Percentiles rank a stretch among this genome's conserved stretches.
These are phyloP conservation scores for Solanum hybrid DNA, from an alignment of 305 asterid genomes.

Conservation along the genomic window DNA sequence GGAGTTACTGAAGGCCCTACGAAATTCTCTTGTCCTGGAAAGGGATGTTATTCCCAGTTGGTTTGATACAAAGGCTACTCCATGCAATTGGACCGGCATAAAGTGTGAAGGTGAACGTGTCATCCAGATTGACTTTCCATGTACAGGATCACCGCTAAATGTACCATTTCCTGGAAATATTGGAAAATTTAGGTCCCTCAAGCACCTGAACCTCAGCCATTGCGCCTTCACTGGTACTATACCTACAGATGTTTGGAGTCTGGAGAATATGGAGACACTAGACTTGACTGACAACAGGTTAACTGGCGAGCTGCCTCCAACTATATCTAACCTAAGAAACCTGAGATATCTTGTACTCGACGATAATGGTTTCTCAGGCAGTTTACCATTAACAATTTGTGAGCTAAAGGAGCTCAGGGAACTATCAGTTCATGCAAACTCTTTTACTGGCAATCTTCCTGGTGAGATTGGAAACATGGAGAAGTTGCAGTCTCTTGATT, in stretches of 20 bases:
- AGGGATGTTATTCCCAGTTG: slow-evolving; percentile 33
- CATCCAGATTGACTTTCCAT: slow-evolving; percentile 26
- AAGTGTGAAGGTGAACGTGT: slow-evolving; percentile 39
- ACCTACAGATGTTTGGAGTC: slow-evolving; percentile 34
- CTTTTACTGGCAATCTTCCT: slow-evolving; percentile 48
- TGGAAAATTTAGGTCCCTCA: slow-evolving; percentile 36
- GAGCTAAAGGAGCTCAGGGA: slow-evolving; percentile 36
- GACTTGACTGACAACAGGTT: slow-evolving; percentile 52
- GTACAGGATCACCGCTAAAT: slow-evolving; percentile 20
- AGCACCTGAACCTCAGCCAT: slow-evolving; percentile 45
- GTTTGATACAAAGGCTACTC: slow-evolving; percentile 28
- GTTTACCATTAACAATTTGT: slow-evolving; percentile 39
- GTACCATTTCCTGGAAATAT: slow-evolving; percentile 42
- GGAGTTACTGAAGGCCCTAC: slow-evolving; percentile 25
- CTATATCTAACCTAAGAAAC: slow-evolving; percentile 22
- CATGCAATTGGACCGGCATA: slow-evolving; percentile 68
- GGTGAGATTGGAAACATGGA: slow-evolving; percentile 39
- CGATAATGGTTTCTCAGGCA: slow-evolving; percentile 40
- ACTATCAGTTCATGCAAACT: slow-evolving; percentile 50
- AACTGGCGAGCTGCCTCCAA: slow-evolving; percentile 35
- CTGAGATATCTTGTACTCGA: slow-evolving; percentile 56
- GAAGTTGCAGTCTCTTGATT: slow-evolving; percentile 46
- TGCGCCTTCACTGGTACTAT: slow-evolving; percentile 48
- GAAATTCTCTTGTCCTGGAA: slow-evolving; percentile 23
- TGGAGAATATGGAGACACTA: slow-evolving; percentile 35